Percentiles rank a stretch among this genome's conserved stretches.
Evolutionary conservation across 176 grass and related monocot species (phyloP).

Genomic region (Puya raimondii): DNA sequence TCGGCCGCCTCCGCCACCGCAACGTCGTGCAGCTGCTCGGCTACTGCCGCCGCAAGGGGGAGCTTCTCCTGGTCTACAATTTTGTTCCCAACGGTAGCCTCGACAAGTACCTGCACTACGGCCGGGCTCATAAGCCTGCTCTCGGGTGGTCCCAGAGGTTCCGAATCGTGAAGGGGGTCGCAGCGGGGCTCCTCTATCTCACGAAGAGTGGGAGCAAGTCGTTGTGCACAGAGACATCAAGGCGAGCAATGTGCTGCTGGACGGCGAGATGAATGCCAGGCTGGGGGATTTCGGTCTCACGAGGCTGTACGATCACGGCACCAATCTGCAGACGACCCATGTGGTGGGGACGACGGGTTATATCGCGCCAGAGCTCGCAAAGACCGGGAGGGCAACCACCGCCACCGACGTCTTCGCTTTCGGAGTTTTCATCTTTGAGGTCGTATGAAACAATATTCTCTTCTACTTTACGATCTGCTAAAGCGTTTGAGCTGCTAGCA

Average conservation of each 20-base stretch:
- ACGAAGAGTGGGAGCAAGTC: constrained; percentile 39
- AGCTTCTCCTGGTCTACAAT: constrained; percentile 17
- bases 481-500: no score
- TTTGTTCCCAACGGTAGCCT: constrained; percentile 25
- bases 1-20: constrained; percentile 10
- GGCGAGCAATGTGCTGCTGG: constrained; percentile 33
- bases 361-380: constrained; percentile 32
- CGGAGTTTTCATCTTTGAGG: constrained; percentile 16
- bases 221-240: constrained; percentile 40
- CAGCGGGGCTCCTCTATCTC: constrained; percentile 29
- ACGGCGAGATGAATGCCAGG: constrained; percentile 12
- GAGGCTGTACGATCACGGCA: constrained; percentile 39
- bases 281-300: constrained; percentile 54
- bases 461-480: no score
- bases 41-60: constrained; percentile 16
- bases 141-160: constrained; percentile 20
- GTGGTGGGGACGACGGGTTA: constrained; percentile 48
- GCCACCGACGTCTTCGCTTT: constrained; percentile 32
- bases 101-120: constrained; percentile 25
- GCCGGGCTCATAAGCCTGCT: neutral
- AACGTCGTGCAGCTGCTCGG: constrained; percentile 15
- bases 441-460: neutral
- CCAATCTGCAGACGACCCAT: constrained; percentile 27
- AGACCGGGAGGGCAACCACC: constrained; percentile 34
- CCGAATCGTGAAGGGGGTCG: constrained; percentile 35